Evolutionary conservation across 2,329 filamentous ascomycete genomes (phyloP).

Genomic region (Paraphoma chrysanthemicola): DNA sequence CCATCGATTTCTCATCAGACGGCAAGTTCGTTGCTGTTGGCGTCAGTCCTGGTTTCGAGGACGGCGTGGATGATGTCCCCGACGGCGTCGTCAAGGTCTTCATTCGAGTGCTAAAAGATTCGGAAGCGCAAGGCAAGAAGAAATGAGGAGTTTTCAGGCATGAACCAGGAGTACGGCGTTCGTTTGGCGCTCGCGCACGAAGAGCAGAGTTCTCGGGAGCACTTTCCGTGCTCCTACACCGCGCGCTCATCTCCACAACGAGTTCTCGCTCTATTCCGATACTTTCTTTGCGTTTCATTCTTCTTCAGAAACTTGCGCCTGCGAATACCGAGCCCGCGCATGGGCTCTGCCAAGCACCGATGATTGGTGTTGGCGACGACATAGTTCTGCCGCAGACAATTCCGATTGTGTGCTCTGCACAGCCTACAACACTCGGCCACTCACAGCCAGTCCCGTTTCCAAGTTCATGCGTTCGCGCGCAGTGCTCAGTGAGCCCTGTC

Average conservation of each 20-base stretch:
- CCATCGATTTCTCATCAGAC: slow-evolving; percentile 77
- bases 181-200: neutral
- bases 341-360: no score
- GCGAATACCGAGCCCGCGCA: no score
- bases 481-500: neutral
- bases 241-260: no score
- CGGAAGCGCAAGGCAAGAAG: slow-evolving; percentile 85
- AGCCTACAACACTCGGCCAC: neutral
- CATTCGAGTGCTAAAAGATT: slow-evolving; percentile 83
- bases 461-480: neutral
- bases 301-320: neutral
- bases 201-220: no score
- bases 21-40: slow-evolving; percentile 81
- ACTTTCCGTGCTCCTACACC: no score
- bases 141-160: slow-evolving; percentile 55
- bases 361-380: no score
- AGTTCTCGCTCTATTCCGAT: no score
- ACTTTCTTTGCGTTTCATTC: neutral
- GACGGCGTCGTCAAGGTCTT: slow-evolving; percentile 76
- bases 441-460: neutral
- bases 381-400: no score
- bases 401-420: neutral
- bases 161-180: slow-evolving; percentile 15
- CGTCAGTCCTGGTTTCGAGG: slow-evolving; percentile 86
- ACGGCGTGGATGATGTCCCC: slow-evolving; percentile 81